Base-by-base conservation (phyloP, 371 early-diverging fungal species). In the Blakeslea trispora region DNA sequence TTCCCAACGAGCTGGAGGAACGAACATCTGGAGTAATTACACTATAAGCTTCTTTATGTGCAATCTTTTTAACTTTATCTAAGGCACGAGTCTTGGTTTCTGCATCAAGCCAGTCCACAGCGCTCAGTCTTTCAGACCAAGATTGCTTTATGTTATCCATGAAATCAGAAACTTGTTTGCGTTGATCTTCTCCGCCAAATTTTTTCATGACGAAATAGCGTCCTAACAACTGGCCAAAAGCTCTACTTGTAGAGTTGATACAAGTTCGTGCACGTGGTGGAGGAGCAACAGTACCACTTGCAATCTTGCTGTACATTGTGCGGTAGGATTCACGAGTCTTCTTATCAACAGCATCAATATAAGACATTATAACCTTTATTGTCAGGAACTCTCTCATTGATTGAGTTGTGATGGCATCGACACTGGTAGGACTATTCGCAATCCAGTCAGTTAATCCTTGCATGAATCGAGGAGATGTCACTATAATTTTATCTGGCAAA, bases 81-180 rank as follows among this genome's bases (percentile, higher is more conserved):
- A 73, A 45, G 0, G 86, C 88, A 3, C 55, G 63, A 10, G 60
- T 50, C 3, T 71, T 61, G 0, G 86, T 86, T 32, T 59, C 51
- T 2, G 62, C 43, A 62, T 86, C 86, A 1, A 87, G 59, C 85
- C 85, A 87, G 19, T 69, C 63, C 1, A 74, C 50, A 6, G 70
- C 47, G 13, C 66, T 35, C 21, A 85, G 68, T 10, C 81, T 55
- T 22, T 63, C 58, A 11, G 70, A 44, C 53, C 84, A 72, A 18
- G 72, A 52, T 5, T 63, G 55, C 7, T 64, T 53, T 21, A 75
- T 62, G 5, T 50, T 49, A 0, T 47, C 52, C 13, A 87, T 69
- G 53, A 82, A 71, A 10, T 59, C 48, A 14, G 52, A 46, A 0
- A 55, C 59, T 18, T 69, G 55, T 10, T 69, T 60, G 5, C 67